Evolutionary conservation across 2,329 filamentous ascomycete species (phyloP), one percentile per base, ranked within the genome.

Genomic region (Pseudohalonectria lignicola): DNA sequence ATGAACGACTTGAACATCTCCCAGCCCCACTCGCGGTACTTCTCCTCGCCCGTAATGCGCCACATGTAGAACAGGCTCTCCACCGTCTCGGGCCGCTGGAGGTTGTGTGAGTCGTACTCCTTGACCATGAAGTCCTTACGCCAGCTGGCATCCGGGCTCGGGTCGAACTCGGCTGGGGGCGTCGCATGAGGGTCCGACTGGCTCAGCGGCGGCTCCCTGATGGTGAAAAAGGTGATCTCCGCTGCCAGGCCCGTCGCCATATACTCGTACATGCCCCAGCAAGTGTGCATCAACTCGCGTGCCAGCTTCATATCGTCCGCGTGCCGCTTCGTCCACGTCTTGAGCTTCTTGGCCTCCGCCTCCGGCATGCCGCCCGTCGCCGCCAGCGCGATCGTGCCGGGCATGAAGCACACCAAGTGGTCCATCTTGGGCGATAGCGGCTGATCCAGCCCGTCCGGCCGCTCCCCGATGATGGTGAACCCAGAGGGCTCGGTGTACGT

Each of bases 51-150:
- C 1, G 92, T 98, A 57, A 98, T 94, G 45, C 92, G 81, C 83
- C 90, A 98, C 87, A 98, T 94, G 64, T 96, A 94, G 53, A 98
- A 88, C 43, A 98, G 65, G 42, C 80, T 88, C 64, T 98, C 92
- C n/a, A 95, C 80, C 0, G 92, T 95, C 65, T 98, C 92, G 0
- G 92, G 92, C 23, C 92, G 76, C 61, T 96, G 92, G 25, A 98
- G 69, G 54, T 98, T 98, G 63, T 96, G 92, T 37, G 72, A 66
- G 56, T 98, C 92, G n/a, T 76, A 71, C n/a, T 64, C 49, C 54
- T 93, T 85, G 53, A 98, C 79, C 13, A 76, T 63, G 50, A 82
- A 90, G 54, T 96, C 92, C 40, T 79, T 62, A 43, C 77, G 77
- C 83, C 87, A 94, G 37, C 66, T 55, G 1, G 76, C 77, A 18